Conservation (phyloP, 148 eudicot genomes). For the Spergularia bocconei region DNA sequence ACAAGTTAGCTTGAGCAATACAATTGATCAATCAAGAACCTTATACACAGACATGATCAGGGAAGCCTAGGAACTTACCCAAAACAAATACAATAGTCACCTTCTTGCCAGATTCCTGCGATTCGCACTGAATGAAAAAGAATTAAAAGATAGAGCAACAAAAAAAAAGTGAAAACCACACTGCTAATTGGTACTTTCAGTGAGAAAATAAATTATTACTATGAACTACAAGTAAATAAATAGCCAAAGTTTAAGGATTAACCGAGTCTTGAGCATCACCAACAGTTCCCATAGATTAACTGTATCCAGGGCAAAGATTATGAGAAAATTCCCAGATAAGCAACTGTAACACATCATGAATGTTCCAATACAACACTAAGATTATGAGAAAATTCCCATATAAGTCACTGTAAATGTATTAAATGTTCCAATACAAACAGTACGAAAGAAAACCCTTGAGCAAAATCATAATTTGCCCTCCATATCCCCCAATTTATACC, state of each 20-base stretch:
- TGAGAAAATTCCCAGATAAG: background rate
- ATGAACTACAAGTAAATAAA: background rate
- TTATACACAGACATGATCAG: background rate
- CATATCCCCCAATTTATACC: background rate
- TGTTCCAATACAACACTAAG: background rate
- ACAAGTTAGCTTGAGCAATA: background rate
- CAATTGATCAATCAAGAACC: background rate
- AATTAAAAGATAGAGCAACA: background rate
- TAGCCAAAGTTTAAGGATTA: background rate
- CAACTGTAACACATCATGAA: background rate
- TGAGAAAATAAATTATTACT: background rate
- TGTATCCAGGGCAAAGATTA: slow-evolving; percentile 8
- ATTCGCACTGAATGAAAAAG: background rate
- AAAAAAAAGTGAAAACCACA: background rate
- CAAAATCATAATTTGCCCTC: background rate
- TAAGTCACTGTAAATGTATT: background rate
- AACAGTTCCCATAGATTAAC: slow-evolving; percentile 30
- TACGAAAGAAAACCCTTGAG: background rate
- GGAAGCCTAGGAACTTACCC: slow-evolving; percentile 1
- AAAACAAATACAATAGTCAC: slow-evolving; percentile 32
- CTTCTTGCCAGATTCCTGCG: slow-evolving; percentile 32
- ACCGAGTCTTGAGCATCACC: slow-evolving; percentile 25
- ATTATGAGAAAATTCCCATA: background rate
- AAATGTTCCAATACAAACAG: background rate
- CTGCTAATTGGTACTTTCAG: background rate